These are phyloP conservation scores for Penicillium tannophilum DNA, from an alignment of 495 filamentous ascomycete genomes.

Conservation along the genomic window DNA sequence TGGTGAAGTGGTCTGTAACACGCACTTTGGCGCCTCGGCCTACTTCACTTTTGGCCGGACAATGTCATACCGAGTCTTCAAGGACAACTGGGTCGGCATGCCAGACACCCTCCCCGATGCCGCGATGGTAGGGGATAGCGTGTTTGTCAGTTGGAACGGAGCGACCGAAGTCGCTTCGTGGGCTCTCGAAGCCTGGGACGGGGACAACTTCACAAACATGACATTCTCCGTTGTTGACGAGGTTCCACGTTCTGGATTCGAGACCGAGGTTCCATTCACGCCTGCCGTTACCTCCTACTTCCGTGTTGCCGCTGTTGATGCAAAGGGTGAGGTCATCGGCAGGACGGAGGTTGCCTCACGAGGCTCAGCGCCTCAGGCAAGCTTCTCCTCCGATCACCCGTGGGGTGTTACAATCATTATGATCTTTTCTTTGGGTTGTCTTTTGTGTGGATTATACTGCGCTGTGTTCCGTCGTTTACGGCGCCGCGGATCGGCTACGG, in stretches of 20 bases:
- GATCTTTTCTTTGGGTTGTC: slow-evolving; percentile 16
- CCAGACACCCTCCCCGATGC: slow-evolving; percentile 34
- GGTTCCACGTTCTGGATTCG: slow-evolving; percentile 23
- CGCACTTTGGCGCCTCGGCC: slow-evolving; percentile 39
- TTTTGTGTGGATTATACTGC: slow-evolving; percentile 18
- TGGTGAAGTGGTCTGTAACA: slow-evolving; percentile 51
- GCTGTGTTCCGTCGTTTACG: slow-evolving; percentile 14
- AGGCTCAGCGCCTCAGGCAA: not conserved
- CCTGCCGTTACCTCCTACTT: slow-evolving; percentile 18
- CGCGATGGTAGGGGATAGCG: slow-evolving; percentile 23
- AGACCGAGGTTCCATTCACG: slow-evolving; percentile 21
- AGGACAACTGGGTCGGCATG: slow-evolving; percentile 39
- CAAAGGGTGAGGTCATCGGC: slow-evolving; percentile 19
- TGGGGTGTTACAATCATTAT: slow-evolving; percentile 14
- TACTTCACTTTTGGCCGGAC: slow-evolving; percentile 42
- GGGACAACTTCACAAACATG: slow-evolving; percentile 19
- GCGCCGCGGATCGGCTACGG: not conserved
- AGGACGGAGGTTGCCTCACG: slow-evolving; percentile 16
- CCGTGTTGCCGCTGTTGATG: slow-evolving; percentile 20
- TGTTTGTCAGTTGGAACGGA: slow-evolving; percentile 51
- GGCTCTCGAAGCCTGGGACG: slow-evolving; percentile 37
- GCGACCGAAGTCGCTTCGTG: slow-evolving; percentile 46
- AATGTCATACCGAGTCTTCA: slow-evolving; percentile 41
- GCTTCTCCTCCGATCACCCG: not conserved
- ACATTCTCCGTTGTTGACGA: slow-evolving; percentile 15